These are phyloP conservation scores for Limnanthes douglasii DNA, from an alignment of 345 rosid species.

Conservation along the genomic window DNA sequence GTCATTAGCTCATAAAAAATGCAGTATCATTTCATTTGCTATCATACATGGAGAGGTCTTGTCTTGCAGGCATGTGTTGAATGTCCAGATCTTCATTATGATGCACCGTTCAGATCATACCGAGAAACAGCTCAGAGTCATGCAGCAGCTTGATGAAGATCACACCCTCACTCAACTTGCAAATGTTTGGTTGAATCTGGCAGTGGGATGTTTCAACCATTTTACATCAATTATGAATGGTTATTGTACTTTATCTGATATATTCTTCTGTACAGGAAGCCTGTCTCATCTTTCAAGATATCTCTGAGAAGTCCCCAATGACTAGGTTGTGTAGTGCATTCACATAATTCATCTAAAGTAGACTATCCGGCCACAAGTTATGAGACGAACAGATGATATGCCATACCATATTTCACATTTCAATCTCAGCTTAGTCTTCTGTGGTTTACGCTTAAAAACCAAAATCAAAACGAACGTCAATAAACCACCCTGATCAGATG, in stretches of 20 bases:
- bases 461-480: too few relatives aligned
- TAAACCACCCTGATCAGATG: too few relatives aligned
- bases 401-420: too few relatives aligned
- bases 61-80: slow-evolving; percentile 80
- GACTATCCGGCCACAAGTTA: too few relatives aligned
- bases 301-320: slow-evolving; percentile 89
- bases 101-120: slow-evolving; percentile 87
- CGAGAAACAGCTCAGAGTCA: slow-evolving; percentile 71
- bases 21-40: too few relatives aligned
- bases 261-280: slow-evolving; percentile 53
- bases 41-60: too few relatives aligned
- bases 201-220: slow-evolving; percentile 38
- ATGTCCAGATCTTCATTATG: slow-evolving; percentile 88
- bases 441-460: too few relatives aligned
- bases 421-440: too few relatives aligned
- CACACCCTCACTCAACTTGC: slow-evolving; percentile 96
- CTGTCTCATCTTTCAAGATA: slow-evolving; percentile 91
- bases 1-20: too few relatives aligned
- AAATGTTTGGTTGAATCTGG: slow-evolving; percentile 82
- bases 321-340: slow-evolving; percentile 69
- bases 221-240: slow-evolving; percentile 5
- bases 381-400: too few relatives aligned
- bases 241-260: not conserved
- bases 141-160: slow-evolving; percentile 96
- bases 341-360: too few relatives aligned